These are phyloP conservation scores for Aspergillus nomiae DNA, from an alignment of 2,329 filamentous ascomycete genomes.

Conservation along the genomic window DNA sequence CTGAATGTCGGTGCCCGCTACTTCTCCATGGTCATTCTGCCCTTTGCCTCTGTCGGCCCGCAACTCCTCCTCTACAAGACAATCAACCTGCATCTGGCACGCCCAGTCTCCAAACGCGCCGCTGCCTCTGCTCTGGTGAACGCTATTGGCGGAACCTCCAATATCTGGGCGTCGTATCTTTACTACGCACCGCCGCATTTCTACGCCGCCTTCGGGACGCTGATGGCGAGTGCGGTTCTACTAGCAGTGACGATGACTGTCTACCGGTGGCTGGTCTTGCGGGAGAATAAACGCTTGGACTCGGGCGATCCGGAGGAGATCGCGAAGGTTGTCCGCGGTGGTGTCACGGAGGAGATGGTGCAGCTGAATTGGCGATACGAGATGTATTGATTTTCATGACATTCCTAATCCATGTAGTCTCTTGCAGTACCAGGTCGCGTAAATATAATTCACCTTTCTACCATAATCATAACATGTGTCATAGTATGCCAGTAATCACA, in stretches of 20 bases:
- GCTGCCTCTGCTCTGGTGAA: constrained; percentile 47
- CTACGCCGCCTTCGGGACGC: constrained; percentile 45
- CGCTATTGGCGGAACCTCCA: constrained; percentile 28
- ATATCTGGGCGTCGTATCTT: constrained; percentile 29
- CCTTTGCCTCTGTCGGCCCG: constrained; percentile 43
- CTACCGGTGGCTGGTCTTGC: constrained; percentile 41
- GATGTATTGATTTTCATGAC: constrained; percentile 37
- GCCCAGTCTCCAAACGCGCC: constrained; percentile 46
- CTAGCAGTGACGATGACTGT: constrained; percentile 38
- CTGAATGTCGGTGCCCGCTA: constrained; percentile 44
- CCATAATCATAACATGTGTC: not conserved
- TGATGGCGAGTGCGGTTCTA: constrained; percentile 30
- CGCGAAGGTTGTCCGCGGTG: constrained; percentile 43
- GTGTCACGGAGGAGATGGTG: constrained; percentile 49
- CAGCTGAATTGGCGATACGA: constrained; percentile 48
- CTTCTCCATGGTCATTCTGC: constrained; percentile 48
- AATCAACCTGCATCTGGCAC: constrained; percentile 45
- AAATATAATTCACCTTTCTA: accelerated
- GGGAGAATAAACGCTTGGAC: constrained; percentile 44
- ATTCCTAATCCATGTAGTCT: not conserved
- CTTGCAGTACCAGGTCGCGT: not conserved
- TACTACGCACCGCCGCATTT: constrained; percentile 34
- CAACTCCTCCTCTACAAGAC: constrained; percentile 47
- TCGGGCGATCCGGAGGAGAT: constrained; percentile 40
- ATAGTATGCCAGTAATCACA: not conserved